Conservation (phyloP, 495 filamentous ascomycete species). For the Podospora australis region DNA sequence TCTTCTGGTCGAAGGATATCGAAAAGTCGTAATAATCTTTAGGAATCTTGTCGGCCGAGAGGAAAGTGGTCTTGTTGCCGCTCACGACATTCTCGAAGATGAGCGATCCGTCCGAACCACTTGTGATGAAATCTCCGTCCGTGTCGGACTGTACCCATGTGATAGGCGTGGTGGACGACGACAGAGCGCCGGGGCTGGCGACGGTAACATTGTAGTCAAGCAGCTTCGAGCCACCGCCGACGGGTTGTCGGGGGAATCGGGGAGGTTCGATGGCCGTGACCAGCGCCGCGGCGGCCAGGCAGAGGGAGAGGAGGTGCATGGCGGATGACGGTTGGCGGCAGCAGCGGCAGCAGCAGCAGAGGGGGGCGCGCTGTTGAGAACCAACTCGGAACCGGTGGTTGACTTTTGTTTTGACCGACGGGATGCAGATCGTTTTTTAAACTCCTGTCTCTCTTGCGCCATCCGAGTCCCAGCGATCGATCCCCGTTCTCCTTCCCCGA, state of each 20-base stretch:
- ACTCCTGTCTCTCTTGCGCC: no score
- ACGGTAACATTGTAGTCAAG: conserved; percentile 40
- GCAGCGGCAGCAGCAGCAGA: neutral
- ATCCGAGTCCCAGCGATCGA: no score
- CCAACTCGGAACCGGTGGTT: neutral
- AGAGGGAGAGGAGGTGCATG: conserved; percentile 15
- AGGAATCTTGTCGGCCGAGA: conserved; percentile 34
- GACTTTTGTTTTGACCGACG: neutral
- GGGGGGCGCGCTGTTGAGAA: no score
- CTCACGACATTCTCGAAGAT: conserved; percentile 45
- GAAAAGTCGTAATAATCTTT: conserved; percentile 25
- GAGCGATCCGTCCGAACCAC: conserved; percentile 33
- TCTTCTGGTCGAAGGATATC: conserved; percentile 34
- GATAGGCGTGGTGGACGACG: conserved; percentile 29
- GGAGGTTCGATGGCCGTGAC: conserved; percentile 29
- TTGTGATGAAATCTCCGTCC: conserved; percentile 46
- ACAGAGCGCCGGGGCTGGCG: conserved; percentile 22
- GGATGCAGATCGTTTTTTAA: no score
- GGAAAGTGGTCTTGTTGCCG: conserved; percentile 40
- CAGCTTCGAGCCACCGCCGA: conserved; percentile 33
- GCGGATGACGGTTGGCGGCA: neutral
- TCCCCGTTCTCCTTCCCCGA: conserved; percentile 8
- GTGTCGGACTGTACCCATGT: conserved; percentile 39
- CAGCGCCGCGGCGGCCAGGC: conserved; percentile 9
- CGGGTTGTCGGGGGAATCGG: conserved; percentile 33